Evolutionary conservation across 1,284 basidiomycete species (phyloP), one percentile per base, ranked within the genome.

Genomic region (Microbotryomycetes sp.): DNA sequence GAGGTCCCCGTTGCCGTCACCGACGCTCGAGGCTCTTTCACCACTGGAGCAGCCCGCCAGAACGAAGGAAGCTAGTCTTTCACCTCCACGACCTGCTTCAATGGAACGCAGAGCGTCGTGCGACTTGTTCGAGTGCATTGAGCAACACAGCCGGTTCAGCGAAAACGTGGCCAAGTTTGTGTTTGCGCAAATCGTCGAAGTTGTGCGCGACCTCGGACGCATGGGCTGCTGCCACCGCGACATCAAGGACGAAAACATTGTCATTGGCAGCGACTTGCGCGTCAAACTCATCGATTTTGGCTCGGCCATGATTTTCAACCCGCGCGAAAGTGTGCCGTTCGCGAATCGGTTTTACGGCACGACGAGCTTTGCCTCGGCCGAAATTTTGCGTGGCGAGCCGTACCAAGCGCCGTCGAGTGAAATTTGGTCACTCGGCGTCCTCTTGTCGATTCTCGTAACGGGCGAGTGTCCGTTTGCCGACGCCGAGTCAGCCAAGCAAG

Each of bases 221-320:
- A 81, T 82, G 54, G 89, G 91, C 5, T 86, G 94, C 64, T 84
- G 83, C 24, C 91, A 96, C 74, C 86, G 91, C 54, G 91, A 96
- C 73, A 87, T 96, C 76, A 96, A 96, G 74, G 91, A 94, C 72
- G 91, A 96, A 76, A 96, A 96, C 71, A 77, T 92, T 54, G 85
- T 93, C 58, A 84, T 94, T 60, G 89, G 92, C 74, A 78, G 78
- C 57, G 77, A 87, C 66, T 78, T 87, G 16, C 73, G 88, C 83
- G 87, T 93, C 72, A 94, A 96, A 75, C 80, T 96, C 55, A 91
- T 96, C 73, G 91, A 96, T 77, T 96, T 96, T 75, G 89, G 91
- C 54, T 89, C 87, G 65, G 89, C 90, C 26, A 86, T 86, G 30
- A 82, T 88, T 68, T 83, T 84, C 56, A 84, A 92, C 72, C 83